Evolutionary conservation across 192 early-diverging fungal genomes (phyloP).

Genomic region (Anaeromyces robustus): DNA sequence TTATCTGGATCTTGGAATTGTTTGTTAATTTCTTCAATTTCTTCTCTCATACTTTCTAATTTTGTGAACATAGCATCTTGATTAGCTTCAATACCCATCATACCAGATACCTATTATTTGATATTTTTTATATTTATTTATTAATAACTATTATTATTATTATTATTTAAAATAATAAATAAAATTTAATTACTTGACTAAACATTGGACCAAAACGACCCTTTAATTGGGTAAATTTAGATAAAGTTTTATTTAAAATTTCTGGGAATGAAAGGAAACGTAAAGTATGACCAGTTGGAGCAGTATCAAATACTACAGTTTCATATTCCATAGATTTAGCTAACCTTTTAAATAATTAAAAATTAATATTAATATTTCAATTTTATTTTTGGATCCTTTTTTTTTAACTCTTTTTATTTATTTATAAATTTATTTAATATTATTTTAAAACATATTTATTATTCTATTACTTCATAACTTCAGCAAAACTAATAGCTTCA

Average conservation of each 20-base stretch:
- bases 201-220: constrained; percentile 94
- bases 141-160: neutral
- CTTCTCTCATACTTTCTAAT: constrained; percentile 86
- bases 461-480: constrained; percentile 82
- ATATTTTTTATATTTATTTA: neutral
- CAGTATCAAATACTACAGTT: constrained; percentile 97
- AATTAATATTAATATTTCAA: too few relatives aligned
- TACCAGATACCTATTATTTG: constrained; percentile 13
- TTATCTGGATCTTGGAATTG: constrained; percentile 99
- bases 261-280: constrained; percentile 97
- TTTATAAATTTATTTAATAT: too few relatives aligned
- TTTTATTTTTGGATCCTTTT: too few relatives aligned
- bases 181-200: constrained; percentile 34
- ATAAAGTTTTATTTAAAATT: constrained; percentile 92
- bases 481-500: constrained; percentile 99
- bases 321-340: constrained; percentile 99
- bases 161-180: neutral
- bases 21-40: constrained; percentile 94
- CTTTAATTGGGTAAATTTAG: constrained; percentile 83
- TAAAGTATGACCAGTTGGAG: constrained; percentile 97
- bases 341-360: constrained; percentile 50
- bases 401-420: too few relatives aligned
- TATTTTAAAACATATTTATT: too few relatives aligned
- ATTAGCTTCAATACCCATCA: constrained; percentile 73
- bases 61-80: constrained; percentile 92